Evolutionary conservation across 2,329 filamentous ascomycete genomes (phyloP).

Genomic region (Chrysoporthe austroafricana): DNA sequence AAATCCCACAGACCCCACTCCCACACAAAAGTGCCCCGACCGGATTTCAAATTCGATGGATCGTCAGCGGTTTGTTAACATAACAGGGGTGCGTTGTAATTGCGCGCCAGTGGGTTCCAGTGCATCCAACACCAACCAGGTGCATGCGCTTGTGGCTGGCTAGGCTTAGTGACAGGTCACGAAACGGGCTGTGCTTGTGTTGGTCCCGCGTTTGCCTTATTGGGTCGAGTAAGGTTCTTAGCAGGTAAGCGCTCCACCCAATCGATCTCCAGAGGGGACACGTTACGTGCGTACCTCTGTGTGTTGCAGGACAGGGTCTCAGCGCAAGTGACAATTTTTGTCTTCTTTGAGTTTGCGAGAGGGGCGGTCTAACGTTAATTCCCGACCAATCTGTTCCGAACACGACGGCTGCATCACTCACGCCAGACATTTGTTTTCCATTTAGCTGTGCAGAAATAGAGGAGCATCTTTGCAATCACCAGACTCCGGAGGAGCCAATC

Average conservation of each 20-base stretch:
- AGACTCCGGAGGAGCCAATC: not conserved
- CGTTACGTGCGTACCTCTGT: not conserved
- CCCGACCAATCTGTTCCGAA: conserved; percentile 14
- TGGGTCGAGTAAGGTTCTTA: not conserved
- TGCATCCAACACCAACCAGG: not conserved
- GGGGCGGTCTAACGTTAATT: conserved; percentile 1
- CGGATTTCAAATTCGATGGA: not conserved
- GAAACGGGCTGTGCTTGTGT: not conserved
- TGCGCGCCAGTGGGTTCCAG: conserved; percentile 6
- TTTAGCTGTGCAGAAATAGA: not conserved
- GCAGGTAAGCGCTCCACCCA: conserved; percentile 4
- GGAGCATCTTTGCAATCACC: not conserved
- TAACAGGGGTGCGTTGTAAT: conserved; percentile 6
- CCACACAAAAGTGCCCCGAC: not conserved
- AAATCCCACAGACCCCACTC: not conserved
- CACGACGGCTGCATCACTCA: conserved; percentile 7
- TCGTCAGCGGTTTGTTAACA: conserved; percentile 5
- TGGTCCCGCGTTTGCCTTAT: not conserved
- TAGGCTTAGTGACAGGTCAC: conserved; percentile 5
- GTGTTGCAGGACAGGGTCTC: not conserved
- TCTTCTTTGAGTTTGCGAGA: conserved; percentile 8
- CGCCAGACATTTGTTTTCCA: not conserved
- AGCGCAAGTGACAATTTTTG: not conserved
- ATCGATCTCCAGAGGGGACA: not conserved
- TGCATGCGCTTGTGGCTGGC: conserved; percentile 7